Percentiles rank a stretch among this genome's conserved stretches.
These are phyloP conservation scores for Ogataea saltuana DNA, from an alignment of 805 yeast genomes.

Conservation along the genomic window DNA sequence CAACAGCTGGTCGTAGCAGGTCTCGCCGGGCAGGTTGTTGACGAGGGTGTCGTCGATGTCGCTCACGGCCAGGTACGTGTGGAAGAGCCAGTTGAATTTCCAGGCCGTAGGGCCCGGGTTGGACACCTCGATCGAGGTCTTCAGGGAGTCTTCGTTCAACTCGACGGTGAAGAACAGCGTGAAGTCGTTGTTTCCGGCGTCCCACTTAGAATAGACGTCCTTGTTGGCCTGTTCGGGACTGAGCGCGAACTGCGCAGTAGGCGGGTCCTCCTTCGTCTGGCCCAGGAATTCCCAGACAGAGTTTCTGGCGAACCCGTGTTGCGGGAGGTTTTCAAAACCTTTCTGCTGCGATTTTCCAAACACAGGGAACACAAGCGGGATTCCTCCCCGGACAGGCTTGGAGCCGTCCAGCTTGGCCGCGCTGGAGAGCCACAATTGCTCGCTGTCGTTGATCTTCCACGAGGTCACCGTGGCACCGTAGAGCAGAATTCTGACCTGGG, in stretches of 20 bases:
- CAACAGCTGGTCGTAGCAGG: conserved; percentile 75
- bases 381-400: conserved; percentile 95
- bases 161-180: conserved; percentile 71
- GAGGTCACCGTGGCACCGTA: conserved; percentile 89
- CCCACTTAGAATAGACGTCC: conserved; percentile 62
- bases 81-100: conserved; percentile 94
- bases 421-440: conserved; percentile 78
- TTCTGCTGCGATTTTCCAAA: conserved; percentile 70
- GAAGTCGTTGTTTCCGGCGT: conserved; percentile 60
- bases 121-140: conserved; percentile 71
- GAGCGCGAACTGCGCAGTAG: conserved; percentile 86
- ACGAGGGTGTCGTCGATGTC: conserved; percentile 80
- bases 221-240: conserved; percentile 78
- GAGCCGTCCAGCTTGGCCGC: conserved; percentile 89
- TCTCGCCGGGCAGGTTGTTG: conserved; percentile 72
- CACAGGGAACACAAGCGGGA: conserved; percentile 93
- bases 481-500: conserved; percentile 68
- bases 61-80: conserved; percentile 74
- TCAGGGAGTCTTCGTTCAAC: conserved; percentile 57
- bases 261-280: conserved; percentile 65
- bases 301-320: conserved; percentile 94
- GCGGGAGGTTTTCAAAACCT: conserved; percentile 74
- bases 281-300: conserved; percentile 94
- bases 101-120: conserved; percentile 66
- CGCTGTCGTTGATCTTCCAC: conserved; percentile 72